These are phyloP conservation scores for Nakazawaea wyomingensis DNA, from an alignment of 805 yeast species.

Conservation along the genomic window DNA sequence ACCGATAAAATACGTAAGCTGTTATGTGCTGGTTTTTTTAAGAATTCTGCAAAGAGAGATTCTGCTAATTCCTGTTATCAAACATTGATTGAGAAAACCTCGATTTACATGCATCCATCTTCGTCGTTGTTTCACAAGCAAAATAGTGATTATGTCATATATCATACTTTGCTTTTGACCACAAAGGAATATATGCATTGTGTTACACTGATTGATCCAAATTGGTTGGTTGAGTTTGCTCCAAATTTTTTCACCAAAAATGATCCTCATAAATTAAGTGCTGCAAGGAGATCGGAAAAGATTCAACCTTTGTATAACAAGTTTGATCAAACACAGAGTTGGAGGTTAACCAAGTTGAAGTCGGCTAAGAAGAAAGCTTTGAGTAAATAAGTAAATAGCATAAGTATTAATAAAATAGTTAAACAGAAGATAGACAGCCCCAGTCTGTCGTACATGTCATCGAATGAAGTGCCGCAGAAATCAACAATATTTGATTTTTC, in stretches of 20 bases:
- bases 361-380: conserved; percentile 25
- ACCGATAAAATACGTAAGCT: conserved; percentile 56
- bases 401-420: no score
- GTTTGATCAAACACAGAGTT: conserved; percentile 56
- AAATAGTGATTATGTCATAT: conserved; percentile 71
- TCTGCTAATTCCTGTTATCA: conserved; percentile 49
- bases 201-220: conserved; percentile 74
- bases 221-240: conserved; percentile 68
- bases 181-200: conserved; percentile 90
- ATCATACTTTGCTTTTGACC: conserved; percentile 77
- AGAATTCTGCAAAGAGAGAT: conserved; percentile 61
- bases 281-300: conserved; percentile 51
- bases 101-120: conserved; percentile 84
- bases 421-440: neutral
- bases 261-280: conserved; percentile 42
- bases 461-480: no score
- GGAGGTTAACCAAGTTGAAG: conserved; percentile 60
- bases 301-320: conserved; percentile 70
- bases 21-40: conserved; percentile 62
- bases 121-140: conserved; percentile 54
- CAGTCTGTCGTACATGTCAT: no score
- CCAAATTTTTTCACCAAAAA: conserved; percentile 64
- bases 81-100: conserved; percentile 61
- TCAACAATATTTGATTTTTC: no score
- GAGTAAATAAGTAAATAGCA: conserved; percentile 11